phyloP scores from a whole-genome alignment of 164 flowering plant genomes.

The Cinnamomum micranthum region DNA sequence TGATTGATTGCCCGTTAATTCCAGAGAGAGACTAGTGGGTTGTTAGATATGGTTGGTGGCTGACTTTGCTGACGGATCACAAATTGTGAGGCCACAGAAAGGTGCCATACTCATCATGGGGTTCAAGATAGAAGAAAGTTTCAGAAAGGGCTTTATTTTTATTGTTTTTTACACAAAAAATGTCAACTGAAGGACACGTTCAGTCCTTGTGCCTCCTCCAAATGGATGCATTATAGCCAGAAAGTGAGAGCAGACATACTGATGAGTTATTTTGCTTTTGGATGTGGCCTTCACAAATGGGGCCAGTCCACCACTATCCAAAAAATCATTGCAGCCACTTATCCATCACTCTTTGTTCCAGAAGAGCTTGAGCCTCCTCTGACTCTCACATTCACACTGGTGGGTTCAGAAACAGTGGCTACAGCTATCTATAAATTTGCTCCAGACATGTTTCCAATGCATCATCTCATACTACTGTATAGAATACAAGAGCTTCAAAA shows the following conservation, averaged over 20 bases:
- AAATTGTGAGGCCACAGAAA: too few relatives aligned
- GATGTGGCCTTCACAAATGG: background rate
- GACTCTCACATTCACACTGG: background rate
- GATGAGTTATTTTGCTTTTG: background rate
- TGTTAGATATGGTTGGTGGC: background rate
- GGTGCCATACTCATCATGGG: background rate
- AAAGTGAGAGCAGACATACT: background rate
- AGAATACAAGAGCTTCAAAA: background rate
- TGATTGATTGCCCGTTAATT: too few relatives aligned
- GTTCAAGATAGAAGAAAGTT: background rate
- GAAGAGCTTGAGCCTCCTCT: background rate
- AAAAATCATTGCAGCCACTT: background rate
- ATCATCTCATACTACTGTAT: too few relatives aligned
- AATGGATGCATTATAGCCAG: background rate
- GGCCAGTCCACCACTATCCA: constrained; percentile 3
- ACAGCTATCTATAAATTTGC: background rate
- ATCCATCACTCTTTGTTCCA: background rate
- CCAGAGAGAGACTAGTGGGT: background rate
- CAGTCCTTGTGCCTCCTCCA: background rate
- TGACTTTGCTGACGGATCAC: background rate
- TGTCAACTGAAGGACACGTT: background rate
- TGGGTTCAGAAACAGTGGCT: background rate
- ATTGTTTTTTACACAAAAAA: too few relatives aligned
- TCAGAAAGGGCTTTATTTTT: too few relatives aligned
- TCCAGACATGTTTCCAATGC: background rate